Evolutionary conservation across 371 early-diverging fungal genomes (phyloP).

Genomic region (Mortierella sp.): DNA sequence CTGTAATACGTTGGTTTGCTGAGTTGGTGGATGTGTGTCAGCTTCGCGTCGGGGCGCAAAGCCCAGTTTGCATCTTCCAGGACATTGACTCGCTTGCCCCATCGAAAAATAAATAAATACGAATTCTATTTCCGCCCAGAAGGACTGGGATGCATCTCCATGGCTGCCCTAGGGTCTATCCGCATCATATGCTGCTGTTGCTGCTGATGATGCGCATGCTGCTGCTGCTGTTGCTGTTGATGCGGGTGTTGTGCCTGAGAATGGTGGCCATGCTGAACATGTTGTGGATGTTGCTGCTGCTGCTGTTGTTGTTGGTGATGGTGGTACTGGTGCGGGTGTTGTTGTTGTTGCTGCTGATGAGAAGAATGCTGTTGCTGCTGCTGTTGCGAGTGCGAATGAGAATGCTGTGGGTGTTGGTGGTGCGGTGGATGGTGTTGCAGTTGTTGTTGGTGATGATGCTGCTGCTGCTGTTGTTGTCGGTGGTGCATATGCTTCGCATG

Average conservation of each 20-base stretch:
- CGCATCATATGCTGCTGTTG: conserved; percentile 6
- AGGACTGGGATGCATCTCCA: conserved; percentile 6
- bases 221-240: conserved; percentile 7
- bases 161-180: conserved; percentile 9
- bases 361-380: not conserved
- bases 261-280: conserved; percentile 17
- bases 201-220: not conserved
- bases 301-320: conserved; percentile 15
- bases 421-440: conserved; percentile 14
- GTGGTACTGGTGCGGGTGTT: conserved; percentile 10
- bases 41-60: too few species aligned
- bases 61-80: not conserved
- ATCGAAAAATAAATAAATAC: not conserved
- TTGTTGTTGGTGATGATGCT: conserved; percentile 2
- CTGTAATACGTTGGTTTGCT: too few species aligned
- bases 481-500: conserved; percentile 1
- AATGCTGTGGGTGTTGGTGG: conserved; percentile 13
- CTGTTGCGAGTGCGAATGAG: conserved; percentile 11
- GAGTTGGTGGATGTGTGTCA: too few species aligned
- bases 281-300: not conserved
- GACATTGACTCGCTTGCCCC: not conserved
- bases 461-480: conserved; percentile 12
- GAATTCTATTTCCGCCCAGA: not conserved
- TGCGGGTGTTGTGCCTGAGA: not conserved
- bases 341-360: not conserved